These are phyloP conservation scores for Pythium volutum DNA, from an alignment of 352 stramenopile genomes.

Conservation along the genomic window DNA sequence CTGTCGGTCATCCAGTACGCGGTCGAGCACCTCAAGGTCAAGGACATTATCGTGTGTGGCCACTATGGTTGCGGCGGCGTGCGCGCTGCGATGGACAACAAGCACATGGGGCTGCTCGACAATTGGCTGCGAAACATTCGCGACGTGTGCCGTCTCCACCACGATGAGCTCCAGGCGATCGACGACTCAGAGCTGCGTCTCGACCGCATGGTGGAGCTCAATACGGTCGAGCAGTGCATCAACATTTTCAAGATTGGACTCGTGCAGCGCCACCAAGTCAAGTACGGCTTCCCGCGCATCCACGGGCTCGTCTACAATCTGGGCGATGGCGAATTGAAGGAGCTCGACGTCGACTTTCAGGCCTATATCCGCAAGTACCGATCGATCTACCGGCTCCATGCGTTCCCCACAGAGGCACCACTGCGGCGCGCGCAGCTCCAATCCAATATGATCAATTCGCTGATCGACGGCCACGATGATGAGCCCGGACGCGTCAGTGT, in stretches of 20 bases:
- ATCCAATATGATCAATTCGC: constrained; percentile 64
- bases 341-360: constrained; percentile 77
- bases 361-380: constrained; percentile 70
- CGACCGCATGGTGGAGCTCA: constrained; percentile 80
- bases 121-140: constrained; percentile 93
- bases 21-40: constrained; percentile 82
- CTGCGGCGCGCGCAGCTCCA: constrained; percentile 59
- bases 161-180: constrained; percentile 82
- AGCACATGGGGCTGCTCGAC: constrained; percentile 80
- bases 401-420: constrained; percentile 44
- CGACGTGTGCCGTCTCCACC: constrained; percentile 88
- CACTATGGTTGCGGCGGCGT: constrained; percentile 88
- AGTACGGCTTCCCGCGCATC: constrained; percentile 87
- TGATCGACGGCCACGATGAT: constrained; percentile 58
- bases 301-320: constrained; percentile 87
- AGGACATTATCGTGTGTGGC: constrained; percentile 84
- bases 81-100: constrained; percentile 68
- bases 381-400: constrained; percentile 80
- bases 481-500: constrained; percentile 42
- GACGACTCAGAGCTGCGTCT: constrained; percentile 70
- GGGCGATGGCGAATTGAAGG: constrained; percentile 74
- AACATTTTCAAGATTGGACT: constrained; percentile 89
- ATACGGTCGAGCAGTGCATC: constrained; percentile 88
- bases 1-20: constrained; percentile 44
- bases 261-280: constrained; percentile 83